Percentiles rank a stretch among this genome's conserved stretches.
phyloP scores from a whole-genome alignment of 2,329 filamentous ascomycete species.

The Arachnomyces sp. region DNA sequence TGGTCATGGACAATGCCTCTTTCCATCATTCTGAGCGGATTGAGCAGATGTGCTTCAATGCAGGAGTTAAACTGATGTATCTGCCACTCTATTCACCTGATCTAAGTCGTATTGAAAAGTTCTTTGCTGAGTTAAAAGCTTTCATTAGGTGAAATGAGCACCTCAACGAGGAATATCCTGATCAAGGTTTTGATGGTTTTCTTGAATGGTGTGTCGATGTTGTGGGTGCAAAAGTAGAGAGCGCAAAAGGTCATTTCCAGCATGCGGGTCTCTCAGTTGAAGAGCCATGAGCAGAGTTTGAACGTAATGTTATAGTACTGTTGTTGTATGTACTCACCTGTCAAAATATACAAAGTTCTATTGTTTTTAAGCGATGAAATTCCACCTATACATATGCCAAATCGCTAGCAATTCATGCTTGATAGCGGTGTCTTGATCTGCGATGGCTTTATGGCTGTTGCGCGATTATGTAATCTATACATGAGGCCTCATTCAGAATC shows the following conservation, averaged over 20 bases:
- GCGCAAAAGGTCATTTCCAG: constrained; percentile 17
- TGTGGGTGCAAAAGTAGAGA: constrained; percentile 15
- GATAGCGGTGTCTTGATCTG: too few species aligned
- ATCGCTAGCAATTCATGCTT: constrained; percentile 3
- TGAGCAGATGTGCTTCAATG: constrained; percentile 9
- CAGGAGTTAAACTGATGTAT: constrained; percentile 13
- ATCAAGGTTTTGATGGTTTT: constrained; percentile 19
- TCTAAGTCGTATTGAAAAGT: constrained; percentile 31
- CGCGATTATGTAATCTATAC: constrained; percentile 1
- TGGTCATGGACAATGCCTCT: constrained; percentile 20
- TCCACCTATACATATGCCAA: constrained; percentile 2
- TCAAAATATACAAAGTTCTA: constrained; percentile 4
- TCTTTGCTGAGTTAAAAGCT: constrained; percentile 30
- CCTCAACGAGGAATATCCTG: constrained; percentile 14
- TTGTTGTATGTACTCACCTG: constrained; percentile 3
- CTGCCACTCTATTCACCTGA: constrained; percentile 30
- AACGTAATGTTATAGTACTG: constrained; percentile 4
- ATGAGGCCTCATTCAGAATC: neutral
- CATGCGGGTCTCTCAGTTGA: constrained; percentile 14
- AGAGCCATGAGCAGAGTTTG: constrained; percentile 3
- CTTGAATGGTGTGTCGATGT: constrained; percentile 22
- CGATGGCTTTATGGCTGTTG: constrained; percentile 1
- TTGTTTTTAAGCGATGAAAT: constrained; percentile 2
- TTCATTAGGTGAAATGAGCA: constrained; percentile 25
- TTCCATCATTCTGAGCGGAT: constrained; percentile 10